phyloP scores from a whole-genome alignment of 176 grass and related monocot genomes.

The Phoenix roebelenii region DNA sequence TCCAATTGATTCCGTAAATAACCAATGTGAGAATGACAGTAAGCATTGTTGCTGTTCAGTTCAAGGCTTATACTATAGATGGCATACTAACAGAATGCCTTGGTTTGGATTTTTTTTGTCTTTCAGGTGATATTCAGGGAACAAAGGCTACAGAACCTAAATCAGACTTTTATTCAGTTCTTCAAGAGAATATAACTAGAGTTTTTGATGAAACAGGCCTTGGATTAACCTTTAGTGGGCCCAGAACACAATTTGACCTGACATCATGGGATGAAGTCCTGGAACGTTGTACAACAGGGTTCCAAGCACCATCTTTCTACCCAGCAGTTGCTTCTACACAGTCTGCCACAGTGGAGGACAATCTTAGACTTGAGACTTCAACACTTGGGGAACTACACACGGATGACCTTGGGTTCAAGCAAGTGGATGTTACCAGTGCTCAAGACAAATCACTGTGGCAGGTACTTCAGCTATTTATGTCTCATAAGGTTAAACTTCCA shows the following conservation, averaged over 20 bases:
- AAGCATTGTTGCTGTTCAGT: constrained; percentile 19
- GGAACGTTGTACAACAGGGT: constrained; percentile 24
- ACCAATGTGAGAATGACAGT: constrained; percentile 41
- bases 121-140: constrained; percentile 60
- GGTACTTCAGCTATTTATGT: constrained; percentile 29
- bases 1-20: constrained; percentile 46
- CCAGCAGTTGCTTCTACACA: constrained; percentile 25
- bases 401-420: constrained; percentile 40
- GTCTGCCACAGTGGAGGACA: constrained; percentile 36
- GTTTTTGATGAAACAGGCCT: constrained; percentile 43
- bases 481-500: too few relatives aligned
- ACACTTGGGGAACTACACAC: constrained; percentile 51
- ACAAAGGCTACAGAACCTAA: constrained; percentile 35
- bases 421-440: constrained; percentile 33
- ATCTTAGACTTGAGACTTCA: constrained; percentile 45
- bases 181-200: constrained; percentile 42
- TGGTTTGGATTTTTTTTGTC: constrained; percentile 20
- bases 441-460: constrained; percentile 40
- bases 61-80: not conserved
- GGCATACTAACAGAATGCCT: constrained; percentile 4
- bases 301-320: constrained; percentile 29
- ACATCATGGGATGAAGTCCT: constrained; percentile 40
- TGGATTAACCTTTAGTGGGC: constrained; percentile 38
- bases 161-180: constrained; percentile 34
- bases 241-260: constrained; percentile 41